Base-by-base conservation (phyloP, 768 basidiomycete species). In the Kwoniella botswanensis region DNA sequence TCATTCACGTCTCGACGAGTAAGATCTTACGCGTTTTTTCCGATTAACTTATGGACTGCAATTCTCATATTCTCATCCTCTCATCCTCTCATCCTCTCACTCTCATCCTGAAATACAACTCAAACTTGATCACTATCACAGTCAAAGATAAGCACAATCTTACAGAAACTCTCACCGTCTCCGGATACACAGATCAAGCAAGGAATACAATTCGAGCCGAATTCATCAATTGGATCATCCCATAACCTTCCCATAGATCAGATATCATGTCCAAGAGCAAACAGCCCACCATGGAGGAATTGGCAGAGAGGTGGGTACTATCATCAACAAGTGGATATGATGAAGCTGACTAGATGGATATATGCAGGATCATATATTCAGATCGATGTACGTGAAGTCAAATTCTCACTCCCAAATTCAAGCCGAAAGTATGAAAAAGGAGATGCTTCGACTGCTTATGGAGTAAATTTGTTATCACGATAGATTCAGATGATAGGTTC, bases 401-500 rank as follows among this genome's bases (percentile, higher is more conserved):
- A 12, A 63, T 43, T 58, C 41, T 21, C 35, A 22, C 54, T 13
- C 35, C 7, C 35, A 35, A 35, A 9, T 35, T 35, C 35, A 9
- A 35, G 35, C 35, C 35, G 35, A 35, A 35, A 35, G 35, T 35
- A 22, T 18, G 10, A 12, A 56, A 56, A 22, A 15, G 50, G 67
- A 21, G 66, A 53, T n/a, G 56, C 11, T 13, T 42, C 26, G 24
- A 35, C 60, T 57, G 43, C 65, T 41, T 11, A 13, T 41, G 57
- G 4, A 29, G 17, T 24, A 4, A 46, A 3, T 50, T 6, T 18
- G 3, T 50, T 10, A 6, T 43, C 29, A 56, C 17, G 13, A 65
- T 56, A 83, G 82, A 98, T 83, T 88, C 92, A 9, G 95, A 98
- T 84, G 93, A 96, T 83, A 85, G 88, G 74, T 97, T 88, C 84